A percentile compares a stretch with the other conserved stretches of the same genome.
Conservation (phyloP, 2,329 filamentous ascomycete genomes). For the Lasiodiplodia gonubiensis region DNA sequence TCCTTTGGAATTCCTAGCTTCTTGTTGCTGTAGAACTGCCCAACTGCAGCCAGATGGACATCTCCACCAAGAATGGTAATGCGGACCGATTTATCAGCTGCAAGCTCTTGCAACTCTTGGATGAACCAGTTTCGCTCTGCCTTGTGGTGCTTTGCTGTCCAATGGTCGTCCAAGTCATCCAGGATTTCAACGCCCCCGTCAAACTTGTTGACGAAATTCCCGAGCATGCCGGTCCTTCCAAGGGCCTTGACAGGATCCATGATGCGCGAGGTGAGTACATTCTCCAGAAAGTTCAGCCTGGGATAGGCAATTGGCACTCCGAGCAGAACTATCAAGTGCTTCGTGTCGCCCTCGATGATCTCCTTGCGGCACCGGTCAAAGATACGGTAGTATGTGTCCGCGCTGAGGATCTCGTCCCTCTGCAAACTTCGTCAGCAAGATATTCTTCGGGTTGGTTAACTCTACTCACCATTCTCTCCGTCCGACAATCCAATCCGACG, state of each 20-base stretch:
- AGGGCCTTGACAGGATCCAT: slow-evolving; percentile 91
- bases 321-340: slow-evolving; percentile 86
- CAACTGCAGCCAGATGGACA: slow-evolving; percentile 89
- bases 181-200: slow-evolving; percentile 91
- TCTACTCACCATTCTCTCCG: slow-evolving; percentile 69
- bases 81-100: slow-evolving; percentile 88
- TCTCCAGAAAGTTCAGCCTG: slow-evolving; percentile 64
- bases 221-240: slow-evolving; percentile 79
- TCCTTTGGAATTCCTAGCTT: slow-evolving; percentile 84
- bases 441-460: no score
- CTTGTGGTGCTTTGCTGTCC: slow-evolving; percentile 96
- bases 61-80: slow-evolving; percentile 93
- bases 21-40: slow-evolving; percentile 93
- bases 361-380: slow-evolving; percentile 86
- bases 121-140: slow-evolving; percentile 84
- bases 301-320: slow-evolving; percentile 67
- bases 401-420: slow-evolving; percentile 77
- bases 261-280: slow-evolving; percentile 76
- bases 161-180: slow-evolving; percentile 93
- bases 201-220: slow-evolving; percentile 82
- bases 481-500: slow-evolving; percentile 87
- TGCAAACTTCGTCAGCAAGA: slow-evolving; percentile 32
- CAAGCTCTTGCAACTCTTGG: slow-evolving; percentile 89
- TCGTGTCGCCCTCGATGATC: slow-evolving; percentile 80
- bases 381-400: slow-evolving; percentile 82